Percentiles rank a stretch among this genome's conserved stretches.
Conservation (phyloP, 2,329 filamentous ascomycete species). For the Penicillium decumbens region DNA sequence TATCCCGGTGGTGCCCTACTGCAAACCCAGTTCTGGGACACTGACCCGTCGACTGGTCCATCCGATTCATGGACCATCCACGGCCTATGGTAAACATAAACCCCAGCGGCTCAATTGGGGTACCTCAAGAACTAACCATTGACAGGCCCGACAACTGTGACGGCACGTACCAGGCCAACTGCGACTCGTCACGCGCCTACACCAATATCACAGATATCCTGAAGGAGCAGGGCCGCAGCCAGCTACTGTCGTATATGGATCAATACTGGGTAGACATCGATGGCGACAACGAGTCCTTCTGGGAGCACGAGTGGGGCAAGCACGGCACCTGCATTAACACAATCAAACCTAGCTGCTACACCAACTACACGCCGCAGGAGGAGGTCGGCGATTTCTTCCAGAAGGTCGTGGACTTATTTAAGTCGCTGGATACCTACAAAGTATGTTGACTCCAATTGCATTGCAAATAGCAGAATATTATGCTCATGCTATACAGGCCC, state of each 20-base stretch:
- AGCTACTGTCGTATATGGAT: slow-evolving; percentile 55
- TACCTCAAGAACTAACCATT: not conserved
- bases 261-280: slow-evolving; percentile 58
- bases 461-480: not conserved
- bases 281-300: slow-evolving; percentile 55
- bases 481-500: slow-evolving; percentile 35
- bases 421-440: slow-evolving; percentile 53
- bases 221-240: slow-evolving; percentile 45
- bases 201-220: slow-evolving; percentile 56
- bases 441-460: slow-evolving; percentile 22
- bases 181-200: slow-evolving; percentile 53
- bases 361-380: slow-evolving; percentile 50
- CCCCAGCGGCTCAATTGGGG: not conserved
- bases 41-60: slow-evolving; percentile 51
- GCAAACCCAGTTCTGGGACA: slow-evolving; percentile 60
- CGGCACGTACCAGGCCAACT: slow-evolving; percentile 54
- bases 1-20: slow-evolving; percentile 54
- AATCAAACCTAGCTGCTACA: slow-evolving; percentile 61
- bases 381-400: slow-evolving; percentile 58
- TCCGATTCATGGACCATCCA: slow-evolving; percentile 56
- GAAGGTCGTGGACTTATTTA: slow-evolving; percentile 52
- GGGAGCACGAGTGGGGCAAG: slow-evolving; percentile 68
- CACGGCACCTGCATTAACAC: slow-evolving; percentile 69
- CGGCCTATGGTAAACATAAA: slow-evolving; percentile 47
- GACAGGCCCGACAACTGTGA: slow-evolving; percentile 52